These are phyloP conservation scores for Boletus fagicola DNA, from an alignment of 768 basidiomycete genomes.

Conservation along the genomic window DNA sequence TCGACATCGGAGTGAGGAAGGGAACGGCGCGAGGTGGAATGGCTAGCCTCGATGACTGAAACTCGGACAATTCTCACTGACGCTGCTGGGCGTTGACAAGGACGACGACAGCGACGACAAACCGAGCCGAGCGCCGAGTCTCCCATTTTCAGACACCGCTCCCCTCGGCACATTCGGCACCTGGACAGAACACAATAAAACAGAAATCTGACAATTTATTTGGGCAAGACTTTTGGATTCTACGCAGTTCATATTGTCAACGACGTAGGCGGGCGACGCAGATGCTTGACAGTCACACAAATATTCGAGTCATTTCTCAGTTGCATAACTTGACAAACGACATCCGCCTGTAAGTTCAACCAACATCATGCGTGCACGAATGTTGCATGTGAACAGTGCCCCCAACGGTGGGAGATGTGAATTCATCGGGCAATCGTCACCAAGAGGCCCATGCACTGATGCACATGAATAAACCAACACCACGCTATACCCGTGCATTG, in stretches of 20 bases:
- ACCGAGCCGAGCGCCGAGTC: conserved; percentile 9
- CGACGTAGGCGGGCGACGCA: too few relatives aligned
- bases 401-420: background rate
- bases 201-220: background rate
- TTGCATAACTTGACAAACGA: background rate
- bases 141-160: conserved; percentile 34
- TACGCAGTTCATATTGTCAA: too few relatives aligned
- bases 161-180: conserved; percentile 22
- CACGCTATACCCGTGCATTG: background rate
- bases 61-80: conserved; percentile 1
- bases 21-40: background rate
- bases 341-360: too few relatives aligned
- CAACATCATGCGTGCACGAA: too few relatives aligned
- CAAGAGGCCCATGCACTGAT: too few relatives aligned
- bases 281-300: too few relatives aligned
- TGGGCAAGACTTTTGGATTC: too few relatives aligned
- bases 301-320: too few relatives aligned
- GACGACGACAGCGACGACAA: conserved; percentile 13
- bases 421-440: too few relatives aligned
- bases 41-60: background rate
- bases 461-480: background rate
- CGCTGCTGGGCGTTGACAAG: conserved; percentile 13
- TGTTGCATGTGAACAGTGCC: background rate
- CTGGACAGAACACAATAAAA: background rate
- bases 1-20: conserved; percentile 25